Evolutionary conservation across 768 basidiomycete species (phyloP), one percentile per base, ranked within the genome.

Genomic region (Rhizopogon roseolus): DNA sequence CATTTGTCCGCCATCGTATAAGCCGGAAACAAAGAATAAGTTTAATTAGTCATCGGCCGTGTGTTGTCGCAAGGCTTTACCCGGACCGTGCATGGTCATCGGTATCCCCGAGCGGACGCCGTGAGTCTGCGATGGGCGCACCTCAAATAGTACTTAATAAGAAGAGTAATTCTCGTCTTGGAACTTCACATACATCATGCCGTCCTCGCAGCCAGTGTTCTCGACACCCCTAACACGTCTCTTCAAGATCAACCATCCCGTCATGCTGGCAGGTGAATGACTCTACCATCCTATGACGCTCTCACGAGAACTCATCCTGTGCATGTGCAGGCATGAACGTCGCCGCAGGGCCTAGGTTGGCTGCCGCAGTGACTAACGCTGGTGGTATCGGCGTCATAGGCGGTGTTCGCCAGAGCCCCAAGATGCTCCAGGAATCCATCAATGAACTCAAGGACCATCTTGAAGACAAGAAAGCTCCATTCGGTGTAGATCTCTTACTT

Each of bases 301-400:
- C 51, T 41, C 54, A 38, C 7, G 11, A 28, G 28, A 43, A 10
- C 13, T 36, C 28, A 13, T 40, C 22, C 22, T 22, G 22, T 22
- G 22, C 22, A 41, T 22, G 19, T 43, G 39, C 5, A 67, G 66
- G 66, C 22, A 92, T 93, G 90, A 91, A 90, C 64, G 84, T 93
- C 32, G 91, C 90, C 49, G 88, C 91, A 44, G 90, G 90, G 6
- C 89, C 91, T 10, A 86, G 78, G 68, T 73, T 94, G 7, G 92
- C 92, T 17, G 93, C 91, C 19, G 83, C 89, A 1, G 90, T 94
- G n/a, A 90, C 90, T n/a, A 94, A 94, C 63, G 82, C 93, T 19
- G 93, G 85, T 60, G 90, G 89, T 5, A 84, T 89, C 59, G 93
- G 93, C 19, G 90, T 93, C 62, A 93, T 95, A 58, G 93, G 92